Percentiles rank a stretch among this genome's conserved stretches.
phyloP scores from a whole-genome alignment of 306 rosid genomes.

The Oxytropis ochrocephala region DNA sequence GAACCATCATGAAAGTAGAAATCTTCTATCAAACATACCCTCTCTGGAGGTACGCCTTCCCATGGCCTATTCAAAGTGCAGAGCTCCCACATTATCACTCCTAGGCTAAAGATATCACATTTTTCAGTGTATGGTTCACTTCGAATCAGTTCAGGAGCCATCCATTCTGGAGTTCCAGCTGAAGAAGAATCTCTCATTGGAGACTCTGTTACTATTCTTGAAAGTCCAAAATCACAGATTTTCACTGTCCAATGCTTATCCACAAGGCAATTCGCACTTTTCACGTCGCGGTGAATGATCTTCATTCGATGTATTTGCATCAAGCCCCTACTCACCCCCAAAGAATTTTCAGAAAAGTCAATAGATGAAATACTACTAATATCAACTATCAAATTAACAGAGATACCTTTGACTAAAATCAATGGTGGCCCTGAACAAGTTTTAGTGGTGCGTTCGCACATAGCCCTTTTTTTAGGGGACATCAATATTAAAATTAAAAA shows the following conservation, averaged over 20 bases:
- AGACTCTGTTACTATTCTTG: conserved; percentile 59
- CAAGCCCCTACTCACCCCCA: conserved; percentile 65
- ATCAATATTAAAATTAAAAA: too few relatives aligned
- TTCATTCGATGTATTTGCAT: conserved; percentile 98
- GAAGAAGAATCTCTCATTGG: conserved; percentile 66
- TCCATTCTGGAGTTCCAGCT: conserved; percentile 99
- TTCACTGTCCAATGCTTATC: conserved; percentile 90
- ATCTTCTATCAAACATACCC: conserved; percentile 39
- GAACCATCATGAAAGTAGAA: not conserved
- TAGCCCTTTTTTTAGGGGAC: too few relatives aligned
- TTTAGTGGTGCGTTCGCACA: too few relatives aligned
- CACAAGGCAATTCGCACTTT: conserved; percentile 96
- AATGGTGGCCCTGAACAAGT: too few relatives aligned
- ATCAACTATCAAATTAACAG: not conserved
- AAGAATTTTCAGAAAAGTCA: conserved; percentile 16
- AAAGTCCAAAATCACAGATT: conserved; percentile 97
- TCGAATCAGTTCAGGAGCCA: conserved; percentile 97
- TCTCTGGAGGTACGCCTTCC: conserved; percentile 87
- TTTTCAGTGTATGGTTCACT: conserved; percentile 89
- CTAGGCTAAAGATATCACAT: conserved; percentile 92
- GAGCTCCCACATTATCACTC: conserved; percentile 97
- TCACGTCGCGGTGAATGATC: conserved; percentile 88
- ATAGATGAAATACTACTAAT: conserved; percentile 4
- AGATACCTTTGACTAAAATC: not conserved
- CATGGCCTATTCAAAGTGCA: conserved; percentile 88